Conservation (phyloP, 2,329 filamentous ascomycete genomes). For the Didymella pomorum region DNA sequence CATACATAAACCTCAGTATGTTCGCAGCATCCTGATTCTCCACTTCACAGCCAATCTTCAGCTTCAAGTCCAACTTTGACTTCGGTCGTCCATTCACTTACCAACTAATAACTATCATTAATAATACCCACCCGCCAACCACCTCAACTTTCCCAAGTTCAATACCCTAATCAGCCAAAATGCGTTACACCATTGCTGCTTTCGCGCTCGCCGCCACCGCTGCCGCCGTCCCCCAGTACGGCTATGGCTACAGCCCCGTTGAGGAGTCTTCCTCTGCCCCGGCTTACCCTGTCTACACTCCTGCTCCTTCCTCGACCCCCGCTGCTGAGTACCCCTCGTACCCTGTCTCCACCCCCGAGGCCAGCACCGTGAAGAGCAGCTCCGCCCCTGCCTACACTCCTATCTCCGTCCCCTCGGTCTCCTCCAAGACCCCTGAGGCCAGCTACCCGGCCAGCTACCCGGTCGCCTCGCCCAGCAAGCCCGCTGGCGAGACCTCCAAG, state of each 20-base stretch:
- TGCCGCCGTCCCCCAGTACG: constrained; percentile 43
- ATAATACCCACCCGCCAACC: constrained; percentile 39
- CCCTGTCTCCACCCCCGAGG: not conserved
- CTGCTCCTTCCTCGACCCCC: constrained; percentile 24
- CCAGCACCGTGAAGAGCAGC: not conserved
- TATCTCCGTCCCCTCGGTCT: constrained; percentile 14
- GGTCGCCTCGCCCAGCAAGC: constrained; percentile 3
- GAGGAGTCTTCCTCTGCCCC: constrained; percentile 33
- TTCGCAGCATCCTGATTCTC: constrained; percentile 31
- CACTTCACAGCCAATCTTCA: constrained; percentile 50
- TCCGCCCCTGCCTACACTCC: constrained; percentile 15
- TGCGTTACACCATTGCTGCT: constrained; percentile 49
- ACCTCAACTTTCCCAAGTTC: constrained; percentile 38
- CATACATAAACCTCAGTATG: constrained; percentile 46
- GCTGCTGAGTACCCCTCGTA: not conserved
- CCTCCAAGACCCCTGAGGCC: constrained; percentile 22
- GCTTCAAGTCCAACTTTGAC: constrained; percentile 50
- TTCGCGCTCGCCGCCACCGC: constrained; percentile 45
- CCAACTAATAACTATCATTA: constrained; percentile 53
- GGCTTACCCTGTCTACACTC: constrained; percentile 32
- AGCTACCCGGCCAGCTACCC: constrained; percentile 14
- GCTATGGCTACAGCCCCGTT: constrained; percentile 32
- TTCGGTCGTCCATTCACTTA: constrained; percentile 54
- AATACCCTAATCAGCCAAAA: constrained; percentile 49
- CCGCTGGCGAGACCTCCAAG: constrained; percentile 14